Evolutionary conservation across 2,329 filamentous ascomycete genomes (phyloP), one percentile per base, ranked within the genome.

Genomic region (Hypoxylon sp.): DNA sequence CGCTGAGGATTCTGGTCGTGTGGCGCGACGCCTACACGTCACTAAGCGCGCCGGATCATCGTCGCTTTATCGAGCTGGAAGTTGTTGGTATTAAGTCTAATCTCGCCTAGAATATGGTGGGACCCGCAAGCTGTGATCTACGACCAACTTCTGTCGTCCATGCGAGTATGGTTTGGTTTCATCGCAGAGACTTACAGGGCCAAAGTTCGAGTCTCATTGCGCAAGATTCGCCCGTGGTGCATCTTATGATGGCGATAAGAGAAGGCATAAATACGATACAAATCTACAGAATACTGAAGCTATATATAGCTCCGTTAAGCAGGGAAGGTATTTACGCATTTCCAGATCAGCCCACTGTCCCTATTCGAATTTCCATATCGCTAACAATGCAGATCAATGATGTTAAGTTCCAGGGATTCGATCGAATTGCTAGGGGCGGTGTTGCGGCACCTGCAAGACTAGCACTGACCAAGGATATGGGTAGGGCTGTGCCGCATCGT

Each of bases 401-500:
- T n/a, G 16, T 16, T 22, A 1, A 28, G 7, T 7, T 32, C 18
- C 18, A 14, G 32, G 22, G 9, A 36, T 12, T 50, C 14, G 28
- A 28, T 22, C 8, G 20, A 52, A 42, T 3, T 11, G 16, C 49
- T 24, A 28, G 49, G 49, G 32, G 22, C 18, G 7, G 12, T 40
- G 20, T 28, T 40, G 33, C 33, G 40, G 11, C 24, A 11, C 12
- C 7, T 40, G 11, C 30, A 33, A 33, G 30, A 33, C 30, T 14
- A 33, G 9, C 11, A 14, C 24, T 28, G 3, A 18, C 36, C 30
- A 50, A 24, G 48, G 30, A 30, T 32, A 3, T 16, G 3, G 32
- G 38, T 40, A 24, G 33, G 38, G 49, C 49, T 42, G 36, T 28
- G 49, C 49, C 49, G 49, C 49, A 42, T 42, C 2, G 49, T 42